These are phyloP conservation scores for Chalaropsis thielavioides DNA, from an alignment of 2,329 filamentous ascomycete genomes.

Conservation along the genomic window DNA sequence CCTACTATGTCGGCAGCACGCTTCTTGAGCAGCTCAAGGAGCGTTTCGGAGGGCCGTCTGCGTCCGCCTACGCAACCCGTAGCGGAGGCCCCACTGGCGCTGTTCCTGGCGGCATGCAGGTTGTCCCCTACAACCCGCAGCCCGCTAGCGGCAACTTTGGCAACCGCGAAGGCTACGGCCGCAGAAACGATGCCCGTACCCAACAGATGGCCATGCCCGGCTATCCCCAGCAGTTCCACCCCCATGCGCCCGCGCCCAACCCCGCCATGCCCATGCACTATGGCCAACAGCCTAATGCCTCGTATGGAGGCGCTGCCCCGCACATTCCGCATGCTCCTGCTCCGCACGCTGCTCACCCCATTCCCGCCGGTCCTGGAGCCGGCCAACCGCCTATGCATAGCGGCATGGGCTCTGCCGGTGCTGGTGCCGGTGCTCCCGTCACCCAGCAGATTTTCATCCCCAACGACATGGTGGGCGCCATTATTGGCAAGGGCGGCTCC, in stretches of 20 bases:
- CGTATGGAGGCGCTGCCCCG: conserved; percentile 62
- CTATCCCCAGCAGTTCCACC: conserved; percentile 54
- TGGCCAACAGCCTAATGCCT: conserved; percentile 53
- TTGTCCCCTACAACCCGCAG: conserved; percentile 94
- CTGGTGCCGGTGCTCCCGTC: conserved; percentile 47
- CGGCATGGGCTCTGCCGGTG: conserved; percentile 36
- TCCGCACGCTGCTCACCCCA: conserved; percentile 43
- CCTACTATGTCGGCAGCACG: conserved; percentile 97
- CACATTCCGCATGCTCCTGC: conserved; percentile 56
- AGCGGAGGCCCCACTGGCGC: conserved; percentile 87
- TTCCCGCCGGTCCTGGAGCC: conserved; percentile 30
- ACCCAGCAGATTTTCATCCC: conserved; percentile 99
- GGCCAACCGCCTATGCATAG: conserved; percentile 57
- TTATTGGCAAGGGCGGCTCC: conserved; percentile 94
- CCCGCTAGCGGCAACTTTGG: conserved; percentile 76
- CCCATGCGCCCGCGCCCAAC: conserved; percentile 46
- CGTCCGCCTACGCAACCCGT: conserved; percentile 93
- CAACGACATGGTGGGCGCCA: conserved; percentile 98
- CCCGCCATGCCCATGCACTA: conserved; percentile 64
- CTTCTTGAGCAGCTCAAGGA: conserved; percentile 94
- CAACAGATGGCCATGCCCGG: conserved; percentile 68
- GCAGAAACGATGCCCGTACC: conserved; percentile 57
- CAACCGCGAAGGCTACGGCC: conserved; percentile 67
- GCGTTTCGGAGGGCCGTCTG: conserved; percentile 85
- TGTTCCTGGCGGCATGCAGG: conserved; percentile 94